Percentiles rank a stretch among this genome's conserved stretches.
phyloP scores from a whole-genome alignment of 805 yeast genomes.

The Torulaspora delbrueckii region DNA sequence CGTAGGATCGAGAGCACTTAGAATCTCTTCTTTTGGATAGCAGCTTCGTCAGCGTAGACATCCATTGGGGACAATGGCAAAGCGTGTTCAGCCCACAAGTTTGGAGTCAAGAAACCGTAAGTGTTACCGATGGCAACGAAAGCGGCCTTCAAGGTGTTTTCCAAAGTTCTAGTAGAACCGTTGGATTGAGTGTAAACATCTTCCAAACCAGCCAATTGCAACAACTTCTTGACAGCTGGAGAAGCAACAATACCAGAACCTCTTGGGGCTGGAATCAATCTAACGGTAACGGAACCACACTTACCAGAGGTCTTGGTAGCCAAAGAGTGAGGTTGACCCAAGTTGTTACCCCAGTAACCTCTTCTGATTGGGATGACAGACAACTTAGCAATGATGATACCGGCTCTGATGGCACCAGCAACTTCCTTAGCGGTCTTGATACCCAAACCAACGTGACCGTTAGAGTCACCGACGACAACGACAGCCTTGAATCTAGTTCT shows the following conservation, averaged over 20 bases:
- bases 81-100: constrained; percentile 89
- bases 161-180: constrained; percentile 99
- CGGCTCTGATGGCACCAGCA: constrained; percentile 99
- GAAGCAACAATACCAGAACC: constrained; percentile 99
- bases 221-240: constrained; percentile 97
- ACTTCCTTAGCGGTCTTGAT: constrained; percentile 99
- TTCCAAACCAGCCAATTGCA: constrained; percentile 99
- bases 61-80: constrained; percentile 92
- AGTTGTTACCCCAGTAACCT: constrained; percentile 99
- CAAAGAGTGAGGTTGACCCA: constrained; percentile 99
- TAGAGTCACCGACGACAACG: constrained; percentile 98
- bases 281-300: constrained; percentile 99
- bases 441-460: constrained; percentile 99
- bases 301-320: constrained; percentile 98
- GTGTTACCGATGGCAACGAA: constrained; percentile 99
- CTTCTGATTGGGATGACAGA: constrained; percentile 99
- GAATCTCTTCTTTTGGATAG: constrained; percentile 69
- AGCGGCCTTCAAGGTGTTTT: constrained; percentile 99
- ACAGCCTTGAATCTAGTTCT: constrained; percentile 99
- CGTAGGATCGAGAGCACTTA: constrained; percentile 36
- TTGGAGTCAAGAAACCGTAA: constrained; percentile 99
- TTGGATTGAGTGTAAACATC: constrained; percentile 98
- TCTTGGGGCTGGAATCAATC: constrained; percentile 99
- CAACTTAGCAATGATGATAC: constrained; percentile 97
- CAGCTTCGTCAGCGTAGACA: constrained; percentile 82